Conservation (phyloP, 202 grass and related monocot species). For the Bolboschoenoplectus hybrid region DNA sequence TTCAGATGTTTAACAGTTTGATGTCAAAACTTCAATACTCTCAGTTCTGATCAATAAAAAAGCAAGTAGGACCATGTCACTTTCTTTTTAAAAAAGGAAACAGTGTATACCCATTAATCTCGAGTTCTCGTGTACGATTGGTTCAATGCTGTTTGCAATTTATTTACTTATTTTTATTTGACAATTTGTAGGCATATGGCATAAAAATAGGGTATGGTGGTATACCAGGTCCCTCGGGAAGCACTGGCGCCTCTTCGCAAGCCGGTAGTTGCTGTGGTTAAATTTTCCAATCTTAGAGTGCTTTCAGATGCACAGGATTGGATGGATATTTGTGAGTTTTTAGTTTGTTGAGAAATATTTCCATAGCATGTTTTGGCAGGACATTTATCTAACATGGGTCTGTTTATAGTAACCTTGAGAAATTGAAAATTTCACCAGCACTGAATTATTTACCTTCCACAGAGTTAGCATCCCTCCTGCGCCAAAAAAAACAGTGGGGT, state of each 20-base stretch:
- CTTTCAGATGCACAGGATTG: not conserved
- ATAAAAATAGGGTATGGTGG: constrained; percentile 85
- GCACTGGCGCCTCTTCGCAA: constrained; percentile 65
- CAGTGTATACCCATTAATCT: not conserved
- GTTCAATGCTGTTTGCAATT: not conserved
- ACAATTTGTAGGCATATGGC: constrained; percentile 64
- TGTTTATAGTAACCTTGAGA: not conserved
- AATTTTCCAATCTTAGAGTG: not conserved
- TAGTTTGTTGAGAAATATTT: not conserved
- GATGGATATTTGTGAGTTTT: not conserved
- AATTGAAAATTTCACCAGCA: not conserved
- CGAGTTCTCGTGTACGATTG: not conserved
- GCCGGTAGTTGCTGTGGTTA: constrained; percentile 62
- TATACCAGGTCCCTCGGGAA: constrained; percentile 55
- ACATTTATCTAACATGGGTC: not conserved
- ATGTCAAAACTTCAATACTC: not conserved
- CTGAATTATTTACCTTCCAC: not conserved
- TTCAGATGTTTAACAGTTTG: not conserved
- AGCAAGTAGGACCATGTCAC: not conserved
- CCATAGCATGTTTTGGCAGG: not conserved
- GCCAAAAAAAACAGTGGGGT: not conserved
- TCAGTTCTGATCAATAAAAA: constrained; percentile 4
- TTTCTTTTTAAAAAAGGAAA: not conserved
- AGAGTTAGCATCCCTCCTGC: not conserved
- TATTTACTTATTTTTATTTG: not conserved